Evolutionary conservation across 1,284 basidiomycete genomes (phyloP).

Genomic region (Fomitopsis palustris): DNA sequence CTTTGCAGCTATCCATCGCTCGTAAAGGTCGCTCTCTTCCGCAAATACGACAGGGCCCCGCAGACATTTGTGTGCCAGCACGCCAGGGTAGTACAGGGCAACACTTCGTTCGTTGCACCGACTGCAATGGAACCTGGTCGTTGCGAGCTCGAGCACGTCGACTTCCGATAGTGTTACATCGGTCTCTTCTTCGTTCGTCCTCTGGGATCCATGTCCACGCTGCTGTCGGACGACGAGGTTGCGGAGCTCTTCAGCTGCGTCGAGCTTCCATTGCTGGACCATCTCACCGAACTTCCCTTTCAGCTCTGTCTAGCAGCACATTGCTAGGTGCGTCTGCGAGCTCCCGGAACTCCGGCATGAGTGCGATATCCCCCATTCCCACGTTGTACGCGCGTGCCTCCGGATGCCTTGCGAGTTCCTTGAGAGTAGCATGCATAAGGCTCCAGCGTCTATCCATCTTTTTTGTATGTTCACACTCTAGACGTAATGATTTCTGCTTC

Average conservation of each 20-base stretch:
- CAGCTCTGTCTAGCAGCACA: neutral
- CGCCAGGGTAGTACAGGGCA: neutral
- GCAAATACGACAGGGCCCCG: neutral
- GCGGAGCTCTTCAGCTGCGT: neutral
- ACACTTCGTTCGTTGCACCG: neutral
- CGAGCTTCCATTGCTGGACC: neutral
- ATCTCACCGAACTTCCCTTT: neutral
- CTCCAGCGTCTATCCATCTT: neutral
- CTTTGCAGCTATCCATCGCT: neutral
- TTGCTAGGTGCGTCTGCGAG: neutral
- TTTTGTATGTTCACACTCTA: neutral
- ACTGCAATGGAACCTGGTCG: neutral
- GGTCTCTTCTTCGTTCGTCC: too few species aligned
- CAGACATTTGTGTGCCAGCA: neutral
- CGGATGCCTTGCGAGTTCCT: neutral
- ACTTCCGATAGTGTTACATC: too few species aligned
- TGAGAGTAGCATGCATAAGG: neutral
- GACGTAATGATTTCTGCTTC: too few species aligned
- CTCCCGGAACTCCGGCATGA: neutral
- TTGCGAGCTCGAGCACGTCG: neutral
- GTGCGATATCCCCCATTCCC: neutral
- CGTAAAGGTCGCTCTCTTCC: neutral
- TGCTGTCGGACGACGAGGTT: too few species aligned
- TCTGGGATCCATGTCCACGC: too few species aligned
- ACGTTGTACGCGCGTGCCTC: neutral